phyloP scores from a whole-genome alignment of 1,284 basidiomycete species.

The Pterula multifida region DNA sequence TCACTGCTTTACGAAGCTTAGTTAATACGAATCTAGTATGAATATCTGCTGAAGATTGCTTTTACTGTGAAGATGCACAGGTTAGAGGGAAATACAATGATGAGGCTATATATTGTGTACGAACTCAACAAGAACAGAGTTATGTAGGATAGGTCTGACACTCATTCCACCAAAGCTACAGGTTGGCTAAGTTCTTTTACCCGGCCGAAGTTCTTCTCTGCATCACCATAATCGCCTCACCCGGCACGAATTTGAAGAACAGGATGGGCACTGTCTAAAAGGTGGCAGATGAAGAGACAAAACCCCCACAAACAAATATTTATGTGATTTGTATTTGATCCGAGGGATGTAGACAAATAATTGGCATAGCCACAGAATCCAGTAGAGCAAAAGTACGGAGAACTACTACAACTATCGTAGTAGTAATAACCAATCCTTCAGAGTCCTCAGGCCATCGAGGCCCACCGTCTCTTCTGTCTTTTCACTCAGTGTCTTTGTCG shows the following conservation, averaged over 20 bases:
- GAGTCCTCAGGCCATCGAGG: not conserved
- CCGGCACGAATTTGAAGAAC: conserved; percentile 25
- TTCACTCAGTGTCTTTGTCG: conserved; percentile 9
- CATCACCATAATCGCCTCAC: conserved; percentile 62
- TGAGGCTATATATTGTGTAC: not conserved
- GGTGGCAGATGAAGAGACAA: conserved; percentile 36
- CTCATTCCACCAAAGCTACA: conserved; percentile 41
- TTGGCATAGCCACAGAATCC: not conserved
- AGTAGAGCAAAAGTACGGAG: not conserved
- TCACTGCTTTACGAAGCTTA: too few relatives aligned
- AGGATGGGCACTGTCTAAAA: conserved; percentile 68
- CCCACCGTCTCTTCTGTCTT: not conserved
- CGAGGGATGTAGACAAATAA: conserved; percentile 4
- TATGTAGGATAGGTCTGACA: conserved; percentile 66
- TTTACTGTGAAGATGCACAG: too few relatives aligned
- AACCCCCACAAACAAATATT: conserved; percentile 5
- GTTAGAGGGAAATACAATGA: too few relatives aligned
- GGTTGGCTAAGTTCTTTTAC: conserved; percentile 51
- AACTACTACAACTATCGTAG: too few relatives aligned
- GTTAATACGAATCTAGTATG: too few relatives aligned
- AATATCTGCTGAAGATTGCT: too few relatives aligned
- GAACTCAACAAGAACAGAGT: too few relatives aligned
- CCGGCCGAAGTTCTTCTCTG: conserved; percentile 47
- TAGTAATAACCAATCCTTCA: not conserved
- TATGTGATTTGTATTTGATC: conserved; percentile 13